phyloP scores from a whole-genome alignment of 2,329 filamentous ascomycete genomes.

The Nemania sp. region DNA sequence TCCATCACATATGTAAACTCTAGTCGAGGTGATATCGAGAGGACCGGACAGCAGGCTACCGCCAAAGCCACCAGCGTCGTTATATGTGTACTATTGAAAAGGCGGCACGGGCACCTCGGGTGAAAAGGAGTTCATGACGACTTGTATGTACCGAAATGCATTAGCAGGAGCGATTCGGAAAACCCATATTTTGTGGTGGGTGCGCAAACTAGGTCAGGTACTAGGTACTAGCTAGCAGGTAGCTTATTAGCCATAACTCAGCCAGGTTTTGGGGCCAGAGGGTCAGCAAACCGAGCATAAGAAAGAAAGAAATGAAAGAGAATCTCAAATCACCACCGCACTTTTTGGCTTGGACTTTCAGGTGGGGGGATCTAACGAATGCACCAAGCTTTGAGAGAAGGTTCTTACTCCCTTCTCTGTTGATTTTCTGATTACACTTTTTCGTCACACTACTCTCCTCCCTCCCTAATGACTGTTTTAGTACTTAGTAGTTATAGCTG shows the following conservation, averaged over 20 bases:
- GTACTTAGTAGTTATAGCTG: too few species aligned
- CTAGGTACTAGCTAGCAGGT: too few species aligned
- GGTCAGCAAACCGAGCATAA: background rate
- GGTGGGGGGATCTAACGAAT: too few species aligned
- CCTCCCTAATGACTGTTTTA: too few species aligned
- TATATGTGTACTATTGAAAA: slow-evolving; percentile 38
- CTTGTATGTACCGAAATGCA: slow-evolving; percentile 24
- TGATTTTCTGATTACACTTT: too few species aligned
- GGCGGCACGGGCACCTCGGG: slow-evolving; percentile 23
- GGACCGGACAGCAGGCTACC: slow-evolving; percentile 2
- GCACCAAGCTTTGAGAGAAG: too few species aligned
- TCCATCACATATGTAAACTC: background rate
- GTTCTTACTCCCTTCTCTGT: too few species aligned
- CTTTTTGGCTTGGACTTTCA: background rate
- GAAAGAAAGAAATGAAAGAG: slow-evolving; percentile 8
- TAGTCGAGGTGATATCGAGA: background rate
- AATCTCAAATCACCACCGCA: slow-evolving; percentile 13
- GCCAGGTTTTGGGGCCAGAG: background rate
- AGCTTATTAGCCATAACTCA: slow-evolving; percentile 15
- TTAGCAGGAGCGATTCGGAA: slow-evolving; percentile 11
- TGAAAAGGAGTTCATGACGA: slow-evolving; percentile 19
- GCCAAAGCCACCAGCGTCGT: slow-evolving; percentile 22
- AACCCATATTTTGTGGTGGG: background rate
- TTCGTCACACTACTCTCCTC: too few species aligned
- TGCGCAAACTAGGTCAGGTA: slow-evolving; percentile 8